These are phyloP conservation scores for Sorghum bicolor DNA, from an alignment of 176 grass and related monocot genomes.

Conservation along the genomic window Sorghum_bicolor_NCBIv3 NC_012870.2:73955001-73955500, in stretches of 20 bases:
- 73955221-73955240: conserved; percentile 7
- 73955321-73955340: conserved; percentile 15
- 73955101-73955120: not conserved
- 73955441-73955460: not conserved
- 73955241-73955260: not conserved
- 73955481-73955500: not conserved
- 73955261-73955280: not conserved
- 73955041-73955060: not conserved
- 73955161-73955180: conserved; percentile 24
- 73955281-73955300: not conserved
- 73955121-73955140: not conserved
- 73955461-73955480: not conserved
- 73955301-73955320: conserved; percentile 20
- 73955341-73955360: conserved; percentile 32
- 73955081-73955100: too few relatives aligned
- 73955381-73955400: not conserved
- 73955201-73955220: conserved; percentile 16
- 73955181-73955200: conserved; percentile 34
- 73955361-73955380: conserved; percentile 35
- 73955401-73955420: not conserved
- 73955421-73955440: not conserved
- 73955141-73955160: not conserved
- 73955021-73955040: too few relatives aligned
- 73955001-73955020: not conserved
- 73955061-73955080: not conserved